phyloP scores from a whole-genome alignment of 176 grass and related monocot species.

The Tillandsia fasciculata region DNA sequence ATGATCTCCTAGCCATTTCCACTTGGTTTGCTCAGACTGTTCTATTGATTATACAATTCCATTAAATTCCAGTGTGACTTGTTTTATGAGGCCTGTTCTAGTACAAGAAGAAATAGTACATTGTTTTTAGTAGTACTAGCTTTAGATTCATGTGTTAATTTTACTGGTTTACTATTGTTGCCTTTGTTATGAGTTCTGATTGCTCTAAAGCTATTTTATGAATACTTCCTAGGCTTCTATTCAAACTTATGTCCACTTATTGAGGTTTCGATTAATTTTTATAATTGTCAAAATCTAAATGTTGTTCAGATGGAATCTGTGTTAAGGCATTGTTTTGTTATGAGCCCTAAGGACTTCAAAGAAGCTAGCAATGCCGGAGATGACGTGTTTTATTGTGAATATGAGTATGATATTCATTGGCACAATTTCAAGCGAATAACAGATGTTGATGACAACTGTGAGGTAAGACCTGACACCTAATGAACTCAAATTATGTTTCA shows the following conservation, averaged over 20 bases:
- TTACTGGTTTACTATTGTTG: neutral
- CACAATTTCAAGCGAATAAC: constrained; percentile 89
- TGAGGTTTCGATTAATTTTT: neutral
- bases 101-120: too few relatives aligned
- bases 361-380: constrained; percentile 66
- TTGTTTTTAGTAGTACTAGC: too few relatives aligned
- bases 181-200: neutral
- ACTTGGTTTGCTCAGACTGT: too few relatives aligned
- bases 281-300: constrained; percentile 3
- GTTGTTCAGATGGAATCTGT: constrained; percentile 69
- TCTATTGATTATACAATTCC: too few relatives aligned
- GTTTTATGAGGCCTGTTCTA: too few relatives aligned
- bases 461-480: constrained; percentile 25
- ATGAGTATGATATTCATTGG: constrained; percentile 91
- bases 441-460: constrained; percentile 55
- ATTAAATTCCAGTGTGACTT: too few relatives aligned
- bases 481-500: neutral
- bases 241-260: neutral
- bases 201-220: neutral
- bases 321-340: constrained; percentile 71
- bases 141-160: too few relatives aligned
- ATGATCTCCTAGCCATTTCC: too few relatives aligned
- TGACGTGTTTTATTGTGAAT: constrained; percentile 98
- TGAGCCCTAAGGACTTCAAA: constrained; percentile 64
- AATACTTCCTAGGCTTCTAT: neutral